Evolutionary conservation across 2,329 filamentous ascomycete genomes (phyloP), one percentile per base, ranked within the genome.

Genomic region (Aspergillus puulaauensis): DNA sequence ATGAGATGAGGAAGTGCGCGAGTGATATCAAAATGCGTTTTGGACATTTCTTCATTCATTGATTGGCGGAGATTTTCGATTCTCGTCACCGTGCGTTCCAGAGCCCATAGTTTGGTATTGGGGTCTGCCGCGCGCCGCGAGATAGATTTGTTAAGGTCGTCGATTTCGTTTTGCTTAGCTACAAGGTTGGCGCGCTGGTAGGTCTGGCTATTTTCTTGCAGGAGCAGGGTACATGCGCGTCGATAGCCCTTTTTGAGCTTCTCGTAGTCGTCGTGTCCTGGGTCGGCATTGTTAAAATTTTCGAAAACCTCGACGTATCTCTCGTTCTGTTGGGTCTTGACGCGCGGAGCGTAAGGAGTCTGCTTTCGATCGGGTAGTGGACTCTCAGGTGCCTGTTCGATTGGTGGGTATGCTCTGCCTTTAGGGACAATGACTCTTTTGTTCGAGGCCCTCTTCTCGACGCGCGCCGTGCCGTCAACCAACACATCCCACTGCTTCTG

Each of bases 1-100:
- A 78, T 48, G 75, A 66, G 31, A 75, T 21, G 68, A 57, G 64
- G 79, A 57, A 64, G 70, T 73, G 56, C 70, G 72, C 54, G 73
- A 69, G 40, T 76, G 57, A 33, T 41, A 9, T 61, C 61, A 35
- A 67, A 66, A 24, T 82, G 54, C 2, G 58, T n/a, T 6, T 57
- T 31, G n/a, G 62, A 46, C 6, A 44, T 11, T 45, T 60, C 23
- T 19, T 66, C 43, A 3, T 50, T 53, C 3, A 67, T 45, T 1
- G 46, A 43, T 4, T 46, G 19, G 21, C 53, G 59, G 40, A 62
- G 31, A n/a, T 57, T 39, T 8, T 49, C 57, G 9, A 70, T 59
- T 4, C 65, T 53, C 23, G 65, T 53, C 21, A 71, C 61, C 14
- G 72, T 44, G 19, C 59, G 52, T 46, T 67, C 57, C 12, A 74